Evolutionary conservation across 2,329 filamentous ascomycete genomes (phyloP), one percentile per base, ranked within the genome.

Genomic region (Penicillium glabrum): DNA sequence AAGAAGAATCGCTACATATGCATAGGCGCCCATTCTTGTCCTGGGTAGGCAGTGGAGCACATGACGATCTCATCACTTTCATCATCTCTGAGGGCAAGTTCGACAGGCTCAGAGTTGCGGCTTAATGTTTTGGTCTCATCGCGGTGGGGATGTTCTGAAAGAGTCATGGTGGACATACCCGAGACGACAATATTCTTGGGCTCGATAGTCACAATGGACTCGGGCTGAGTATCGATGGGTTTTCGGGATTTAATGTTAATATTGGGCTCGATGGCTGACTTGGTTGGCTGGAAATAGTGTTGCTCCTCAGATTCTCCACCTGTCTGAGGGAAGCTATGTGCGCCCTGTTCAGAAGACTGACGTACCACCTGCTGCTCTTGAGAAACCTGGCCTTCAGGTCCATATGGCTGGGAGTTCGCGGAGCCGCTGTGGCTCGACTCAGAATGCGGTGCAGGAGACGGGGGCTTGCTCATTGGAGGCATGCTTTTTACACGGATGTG

Each of bases 31-130:
- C 77, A 80, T 63, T 79, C 76, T 68, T 79, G 77, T 10, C 78
- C 79, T 1, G 79, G 79, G 63, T 80, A 80, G 19, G 77, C 70
- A 1, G 79, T 80, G n/a, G 76, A 75, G 6, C 75, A 77, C 78
- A 80, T 80, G 24, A 76, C 58, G 31, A 79, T 74, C 53, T 80
- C 76, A 47, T 80, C 79, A 27, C 75, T 76, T 13, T 71, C 73
- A 55, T 76, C 70, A 50, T 77, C 69, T 41, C 66, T 62, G 46
- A 71, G 60, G 6, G 75, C 67, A 7, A 77, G 62, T 56, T 76
- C 68, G 33, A 74, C 65, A 7, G 74, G 72, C 41, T 69, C 57
- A 23, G 61, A 48, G 14, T 61, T 56, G 26, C 65, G 47, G 29
- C 68, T 69, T 31, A 69, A 56, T 3, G 61, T 53, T 3, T 67